Base-by-base conservation (phyloP, 1,284 basidiomycete species). In the Violaceomyces palustris region DNA sequence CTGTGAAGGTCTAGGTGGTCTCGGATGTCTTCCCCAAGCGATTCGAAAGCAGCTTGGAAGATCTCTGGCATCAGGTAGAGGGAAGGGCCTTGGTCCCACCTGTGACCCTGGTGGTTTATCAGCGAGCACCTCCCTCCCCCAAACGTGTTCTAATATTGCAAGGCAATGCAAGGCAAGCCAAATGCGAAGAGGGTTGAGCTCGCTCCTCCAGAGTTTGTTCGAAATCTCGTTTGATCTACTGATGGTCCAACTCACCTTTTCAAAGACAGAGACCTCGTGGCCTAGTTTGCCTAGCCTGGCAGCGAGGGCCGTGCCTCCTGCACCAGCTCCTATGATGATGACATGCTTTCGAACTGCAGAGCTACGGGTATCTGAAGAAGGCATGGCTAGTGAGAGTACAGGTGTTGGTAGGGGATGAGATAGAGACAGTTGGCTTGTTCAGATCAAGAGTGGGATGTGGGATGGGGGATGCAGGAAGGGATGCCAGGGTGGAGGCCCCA, bases 61-160 rank as follows among this genome's bases (percentile, higher is more conserved):
- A 79, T 64, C 27, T 77, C 74, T 2, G 77, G 78, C 41, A 79
- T 74, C 39, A 79, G 75, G 42, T 78, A 74, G 22, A 79, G 73
- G 11, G 75, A 77, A 6, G 78, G 78, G n/a, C 62, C 62, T 62
- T 77, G 69, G 41, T 74, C 69, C 63, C 74, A 74, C 36, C 72
- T 56, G 53, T 78, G 77, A 2, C 77, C 77, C 23, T 76, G 73
- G 42, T 77, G 73, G 40, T 76, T 73, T 35, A 79, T 74, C 45
- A 79, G 62, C 45, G 76, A 77, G 66, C 79, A 80, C 54, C 78
- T 67, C 10, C 79, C 79, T 3, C 79, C 79, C 6, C 75, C 75
- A 27, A 48, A 53, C 3, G 33, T 26, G 46, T 68, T 64, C 44
- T 60, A 46, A n/a, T n/a, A n/a, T n/a, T n/a, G 1, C n/a, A n/a